A percentile compares a stretch with the other conserved stretches of the same genome.
phyloP scores from a whole-genome alignment of 371 early-diverging fungal genomes.

The Rhizomucor pusillus region DNA sequence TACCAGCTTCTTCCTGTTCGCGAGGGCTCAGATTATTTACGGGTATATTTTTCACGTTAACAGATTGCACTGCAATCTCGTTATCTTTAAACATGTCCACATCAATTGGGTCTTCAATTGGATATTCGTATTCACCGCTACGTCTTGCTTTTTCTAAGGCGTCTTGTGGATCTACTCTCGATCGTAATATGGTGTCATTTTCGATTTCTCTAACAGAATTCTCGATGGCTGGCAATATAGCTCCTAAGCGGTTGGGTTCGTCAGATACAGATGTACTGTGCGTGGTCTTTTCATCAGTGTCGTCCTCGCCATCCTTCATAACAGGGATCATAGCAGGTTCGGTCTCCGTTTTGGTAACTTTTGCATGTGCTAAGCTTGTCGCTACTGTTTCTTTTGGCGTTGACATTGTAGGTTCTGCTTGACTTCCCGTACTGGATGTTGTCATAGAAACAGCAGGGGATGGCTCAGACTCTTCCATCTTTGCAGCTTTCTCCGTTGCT shows the following conservation, averaged over 20 bases:
- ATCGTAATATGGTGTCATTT: background rate
- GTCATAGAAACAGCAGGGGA: too few relatives aligned
- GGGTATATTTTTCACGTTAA: constrained; percentile 23
- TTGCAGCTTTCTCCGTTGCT: too few relatives aligned
- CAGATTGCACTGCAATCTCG: constrained; percentile 11
- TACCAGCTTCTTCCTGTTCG: constrained; percentile 58
- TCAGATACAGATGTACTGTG: background rate
- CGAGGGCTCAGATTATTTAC: constrained; percentile 44
- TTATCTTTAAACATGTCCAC: constrained; percentile 21
- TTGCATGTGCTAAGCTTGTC: constrained; percentile 1
- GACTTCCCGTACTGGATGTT: too few relatives aligned
- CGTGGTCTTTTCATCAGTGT: background rate
- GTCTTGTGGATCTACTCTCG: constrained; percentile 8
- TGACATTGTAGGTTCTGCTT: too few relatives aligned
- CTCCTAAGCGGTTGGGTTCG: constrained; percentile 9
- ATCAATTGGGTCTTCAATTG: constrained; percentile 22
- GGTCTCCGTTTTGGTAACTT: background rate
- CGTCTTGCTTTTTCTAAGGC: constrained; percentile 8
- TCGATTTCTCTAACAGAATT: constrained; percentile 8
- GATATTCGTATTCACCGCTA: constrained; percentile 21
- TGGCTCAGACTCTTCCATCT: too few relatives aligned
- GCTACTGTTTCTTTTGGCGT: background rate
- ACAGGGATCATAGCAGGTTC: constrained; percentile 2
- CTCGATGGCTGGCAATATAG: constrained; percentile 16
- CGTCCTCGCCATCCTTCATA: constrained; percentile 1